A percentile compares a stretch with the other conserved stretches of the same genome.
These are phyloP conservation scores for Fraxinus greggii DNA, from an alignment of 305 asterid species.

Conservation along the genomic window DNA sequence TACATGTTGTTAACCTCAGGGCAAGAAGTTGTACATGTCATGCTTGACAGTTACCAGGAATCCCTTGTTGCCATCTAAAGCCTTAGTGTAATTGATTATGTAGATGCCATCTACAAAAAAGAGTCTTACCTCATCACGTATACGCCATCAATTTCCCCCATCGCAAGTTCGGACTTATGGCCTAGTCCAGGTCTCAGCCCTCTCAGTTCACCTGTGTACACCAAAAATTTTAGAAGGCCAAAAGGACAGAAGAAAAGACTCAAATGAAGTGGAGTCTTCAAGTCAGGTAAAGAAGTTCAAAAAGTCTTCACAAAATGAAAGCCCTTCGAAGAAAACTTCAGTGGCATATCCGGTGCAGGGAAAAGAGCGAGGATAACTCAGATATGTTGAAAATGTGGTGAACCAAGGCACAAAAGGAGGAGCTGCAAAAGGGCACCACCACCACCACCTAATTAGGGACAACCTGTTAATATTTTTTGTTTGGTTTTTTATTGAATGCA, in stretches of 20 bases:
- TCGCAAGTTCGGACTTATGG: too few species aligned
- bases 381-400: background rate
- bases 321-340: background rate
- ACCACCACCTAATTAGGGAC: background rate
- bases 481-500: background rate
- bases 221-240: background rate
- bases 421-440: background rate
- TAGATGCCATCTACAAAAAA: too few species aligned
- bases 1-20: too few species aligned
- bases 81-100: too few species aligned
- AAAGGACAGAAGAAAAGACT: background rate
- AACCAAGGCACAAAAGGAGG: background rate
- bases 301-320: background rate
- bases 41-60: too few species aligned
- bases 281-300: too few species aligned
- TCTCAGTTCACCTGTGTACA: background rate
- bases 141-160: too few species aligned
- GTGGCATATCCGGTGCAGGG: background rate
- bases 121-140: too few species aligned
- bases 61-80: too few species aligned
- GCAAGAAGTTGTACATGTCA: too few species aligned
- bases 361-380: background rate
- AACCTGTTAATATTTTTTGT: too few species aligned
- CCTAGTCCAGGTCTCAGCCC: background rate
- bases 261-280: too few species aligned